Evolutionary conservation across 2,329 filamentous ascomycete genomes (phyloP).

Genomic region (Beauveria asiatica): DNA sequence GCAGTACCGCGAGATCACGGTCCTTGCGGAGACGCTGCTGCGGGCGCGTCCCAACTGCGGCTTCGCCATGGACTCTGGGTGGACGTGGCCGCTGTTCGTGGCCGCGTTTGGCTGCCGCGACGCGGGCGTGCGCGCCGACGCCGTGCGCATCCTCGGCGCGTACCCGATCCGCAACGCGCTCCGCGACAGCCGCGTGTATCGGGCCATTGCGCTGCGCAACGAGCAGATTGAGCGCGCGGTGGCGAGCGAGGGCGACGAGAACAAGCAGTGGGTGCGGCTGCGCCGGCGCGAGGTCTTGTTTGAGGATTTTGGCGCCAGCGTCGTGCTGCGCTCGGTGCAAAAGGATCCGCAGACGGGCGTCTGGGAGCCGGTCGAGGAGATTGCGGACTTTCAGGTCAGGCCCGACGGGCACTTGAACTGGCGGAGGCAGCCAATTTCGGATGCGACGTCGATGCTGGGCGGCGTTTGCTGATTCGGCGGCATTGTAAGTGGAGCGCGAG

Average conservation of each 20-base stretch:
- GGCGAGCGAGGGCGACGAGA: slow-evolving; percentile 22
- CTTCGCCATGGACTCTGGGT: slow-evolving; percentile 38
- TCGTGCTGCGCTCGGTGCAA: slow-evolving; percentile 29
- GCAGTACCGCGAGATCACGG: slow-evolving; percentile 33
- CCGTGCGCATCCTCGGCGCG: slow-evolving; percentile 30
- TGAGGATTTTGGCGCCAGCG: slow-evolving; percentile 27
- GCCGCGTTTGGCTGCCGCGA: slow-evolving; percentile 34
- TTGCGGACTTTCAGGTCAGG: slow-evolving; percentile 22
- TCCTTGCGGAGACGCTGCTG: slow-evolving; percentile 29
- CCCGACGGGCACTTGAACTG: slow-evolving; percentile 25
- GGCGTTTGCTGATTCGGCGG: slow-evolving; percentile 18
- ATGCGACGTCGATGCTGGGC: slow-evolving; percentile 23
- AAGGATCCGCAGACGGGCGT: slow-evolving; percentile 21
- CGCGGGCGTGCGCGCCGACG: slow-evolving; percentile 28
- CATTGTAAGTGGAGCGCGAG: background rate
- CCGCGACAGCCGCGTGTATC: slow-evolving; percentile 32
- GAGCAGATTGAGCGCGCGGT: slow-evolving; percentile 26
- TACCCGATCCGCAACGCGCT: slow-evolving; percentile 36
- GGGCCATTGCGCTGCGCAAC: slow-evolving; percentile 31
- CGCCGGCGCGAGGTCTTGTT: slow-evolving; percentile 30
- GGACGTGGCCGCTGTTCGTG: slow-evolving; percentile 36
- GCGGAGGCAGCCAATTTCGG: slow-evolving; percentile 28
- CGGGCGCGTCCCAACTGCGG: slow-evolving; percentile 26
- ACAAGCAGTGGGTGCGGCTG: slow-evolving; percentile 32
- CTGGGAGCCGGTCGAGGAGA: slow-evolving; percentile 32